A percentile compares a stretch with the other conserved stretches of the same genome.
phyloP scores from a whole-genome alignment of 1,139 yeast species.

The Pichia sp. region DNA sequence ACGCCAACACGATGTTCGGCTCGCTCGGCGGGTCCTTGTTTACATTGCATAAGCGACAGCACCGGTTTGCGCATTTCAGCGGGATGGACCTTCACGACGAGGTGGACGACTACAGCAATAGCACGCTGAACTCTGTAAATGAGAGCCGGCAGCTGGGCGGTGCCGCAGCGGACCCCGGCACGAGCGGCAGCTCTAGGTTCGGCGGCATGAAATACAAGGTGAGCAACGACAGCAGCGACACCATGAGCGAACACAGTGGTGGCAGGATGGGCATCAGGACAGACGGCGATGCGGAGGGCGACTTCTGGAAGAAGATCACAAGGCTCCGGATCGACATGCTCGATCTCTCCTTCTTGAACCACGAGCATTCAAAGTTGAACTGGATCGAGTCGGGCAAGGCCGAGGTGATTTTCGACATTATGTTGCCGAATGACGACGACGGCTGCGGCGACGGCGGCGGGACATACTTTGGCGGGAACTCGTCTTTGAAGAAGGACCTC shows the following conservation, averaged over 20 bases:
- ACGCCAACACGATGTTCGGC: conserved; percentile 69
- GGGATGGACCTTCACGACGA: conserved; percentile 26
- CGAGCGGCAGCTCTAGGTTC: background rate
- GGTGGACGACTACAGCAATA: conserved; percentile 29
- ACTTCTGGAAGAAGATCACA: conserved; percentile 50
- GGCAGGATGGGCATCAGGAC: background rate
- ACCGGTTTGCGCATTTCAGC: conserved; percentile 38
- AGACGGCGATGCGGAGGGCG: conserved; percentile 16
- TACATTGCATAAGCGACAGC: conserved; percentile 63
- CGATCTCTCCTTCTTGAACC: conserved; percentile 41
- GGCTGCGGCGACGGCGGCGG: background rate
- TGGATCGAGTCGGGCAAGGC: conserved; percentile 71
- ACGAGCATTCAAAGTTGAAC: conserved; percentile 48
- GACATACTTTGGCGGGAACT: conserved; percentile 1
- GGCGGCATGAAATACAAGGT: background rate
- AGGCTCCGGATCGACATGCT: conserved; percentile 63
- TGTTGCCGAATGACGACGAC: conserved; percentile 49
- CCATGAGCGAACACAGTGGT: background rate
- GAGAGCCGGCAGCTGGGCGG: background rate
- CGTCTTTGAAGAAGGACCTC: conserved; percentile 3
- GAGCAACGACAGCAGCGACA: conserved; percentile 16
- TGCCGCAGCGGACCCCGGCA: background rate
- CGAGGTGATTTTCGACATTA: conserved; percentile 65
- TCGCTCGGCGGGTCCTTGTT: conserved; percentile 70
- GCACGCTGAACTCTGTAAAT: conserved; percentile 18